Evolutionary conservation across 78 protist genomes (phyloP).

Genomic region (Dictyostelium firmibasis): DNA sequence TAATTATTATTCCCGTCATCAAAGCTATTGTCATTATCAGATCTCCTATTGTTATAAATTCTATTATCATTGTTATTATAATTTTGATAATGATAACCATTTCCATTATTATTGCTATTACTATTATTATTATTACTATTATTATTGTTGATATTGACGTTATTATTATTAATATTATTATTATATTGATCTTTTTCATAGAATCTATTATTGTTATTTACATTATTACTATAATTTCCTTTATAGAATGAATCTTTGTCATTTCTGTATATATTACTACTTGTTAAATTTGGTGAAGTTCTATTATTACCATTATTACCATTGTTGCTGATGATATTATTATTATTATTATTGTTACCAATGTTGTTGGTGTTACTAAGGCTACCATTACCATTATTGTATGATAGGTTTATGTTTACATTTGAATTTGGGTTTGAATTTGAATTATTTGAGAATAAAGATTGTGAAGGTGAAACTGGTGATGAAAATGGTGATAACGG

Average conservation of each 20-base stretch:
- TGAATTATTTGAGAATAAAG: not conserved
- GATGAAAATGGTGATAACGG: not conserved
- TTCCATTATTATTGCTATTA: not conserved
- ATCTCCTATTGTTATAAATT: not conserved
- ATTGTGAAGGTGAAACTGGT: not conserved
- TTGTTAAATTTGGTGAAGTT: not conserved
- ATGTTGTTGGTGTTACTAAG: not conserved
- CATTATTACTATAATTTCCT: no score
- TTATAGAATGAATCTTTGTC: not conserved
- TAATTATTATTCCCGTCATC: not conserved
- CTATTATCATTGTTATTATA: not conserved
- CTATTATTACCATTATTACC: not conserved
- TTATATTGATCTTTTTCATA: no score
- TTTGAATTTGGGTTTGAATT: not conserved
- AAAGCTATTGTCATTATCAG: not conserved
- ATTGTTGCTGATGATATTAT: not conserved
- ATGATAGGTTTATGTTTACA: not conserved
- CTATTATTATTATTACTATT: no score
- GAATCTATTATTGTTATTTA: no score
- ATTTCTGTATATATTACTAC: not conserved
- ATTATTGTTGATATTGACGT: no score
- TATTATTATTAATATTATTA: no score
- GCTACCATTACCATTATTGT: not conserved
- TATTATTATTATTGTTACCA: not conserved
- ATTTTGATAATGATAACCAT: not conserved